These are phyloP conservation scores for Eremochloa ophiuroides DNA, from an alignment of 176 grass and related monocot species.

Conservation along the genomic window DNA sequence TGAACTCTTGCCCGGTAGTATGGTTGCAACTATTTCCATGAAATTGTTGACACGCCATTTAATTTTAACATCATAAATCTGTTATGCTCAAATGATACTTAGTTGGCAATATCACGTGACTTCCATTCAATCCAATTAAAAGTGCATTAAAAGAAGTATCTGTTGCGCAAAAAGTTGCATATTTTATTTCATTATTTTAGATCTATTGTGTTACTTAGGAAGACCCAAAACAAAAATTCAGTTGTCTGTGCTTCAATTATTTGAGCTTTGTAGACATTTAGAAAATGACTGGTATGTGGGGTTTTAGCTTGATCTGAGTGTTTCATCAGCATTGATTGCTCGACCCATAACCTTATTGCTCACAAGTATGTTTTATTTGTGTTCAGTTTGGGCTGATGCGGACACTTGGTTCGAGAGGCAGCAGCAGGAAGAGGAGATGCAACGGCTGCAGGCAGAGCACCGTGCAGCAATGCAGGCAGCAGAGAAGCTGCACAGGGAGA, in stretches of 20 bases:
- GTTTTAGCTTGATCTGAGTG: background rate
- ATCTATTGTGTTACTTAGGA: background rate
- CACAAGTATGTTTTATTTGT: constrained; percentile 14
- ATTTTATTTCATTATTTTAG: too few species aligned
- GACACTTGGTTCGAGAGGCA: constrained; percentile 99
- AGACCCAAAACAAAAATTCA: background rate
- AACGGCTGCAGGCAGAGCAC: constrained; percentile 77
- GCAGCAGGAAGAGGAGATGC: constrained; percentile 98
- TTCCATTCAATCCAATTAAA: too few species aligned
- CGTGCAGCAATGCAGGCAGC: constrained; percentile 82
- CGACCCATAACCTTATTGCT: background rate
- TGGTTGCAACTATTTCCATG: background rate
- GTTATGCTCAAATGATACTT: background rate
- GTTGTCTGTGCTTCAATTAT: background rate
- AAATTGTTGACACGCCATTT: background rate
- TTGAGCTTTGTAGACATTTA: background rate
- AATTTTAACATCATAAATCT: background rate
- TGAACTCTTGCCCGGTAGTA: background rate
- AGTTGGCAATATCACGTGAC: background rate
- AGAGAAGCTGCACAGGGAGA: constrained; percentile 82
- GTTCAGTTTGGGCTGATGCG: constrained; percentile 90
- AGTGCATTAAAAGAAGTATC: background rate
- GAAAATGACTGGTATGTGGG: background rate
- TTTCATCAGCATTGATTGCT: background rate
- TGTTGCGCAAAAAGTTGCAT: background rate